Conservation (phyloP, 1,284 basidiomycete genomes). For the Mycosarcoma mackinlayi region DNA sequence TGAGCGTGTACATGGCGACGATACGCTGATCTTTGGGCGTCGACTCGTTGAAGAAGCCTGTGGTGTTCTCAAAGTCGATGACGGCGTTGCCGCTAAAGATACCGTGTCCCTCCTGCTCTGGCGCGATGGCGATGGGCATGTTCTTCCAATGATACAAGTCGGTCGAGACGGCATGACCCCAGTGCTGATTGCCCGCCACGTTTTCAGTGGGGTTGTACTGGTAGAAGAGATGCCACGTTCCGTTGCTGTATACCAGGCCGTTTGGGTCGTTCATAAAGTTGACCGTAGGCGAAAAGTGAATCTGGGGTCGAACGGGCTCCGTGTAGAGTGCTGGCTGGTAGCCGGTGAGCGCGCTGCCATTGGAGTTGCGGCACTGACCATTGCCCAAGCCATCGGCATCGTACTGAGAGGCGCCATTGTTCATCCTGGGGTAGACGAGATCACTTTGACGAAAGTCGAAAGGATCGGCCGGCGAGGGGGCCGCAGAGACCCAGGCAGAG, state of each 20-base stretch:
- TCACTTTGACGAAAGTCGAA: conserved; percentile 19
- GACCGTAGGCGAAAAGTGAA: conserved; percentile 59
- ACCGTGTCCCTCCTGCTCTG: conserved; percentile 56
- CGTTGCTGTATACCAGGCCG: conserved; percentile 68
- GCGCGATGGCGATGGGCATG: conserved; percentile 67
- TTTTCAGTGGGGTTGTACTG: conserved; percentile 69
- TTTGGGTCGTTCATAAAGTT: conserved; percentile 71
- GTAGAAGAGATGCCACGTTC: conserved; percentile 71
- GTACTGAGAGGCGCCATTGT: conserved; percentile 1
- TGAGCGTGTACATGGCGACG: conserved; percentile 70
- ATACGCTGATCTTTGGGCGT: conserved; percentile 65
- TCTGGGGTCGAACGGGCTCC: conserved; percentile 53
- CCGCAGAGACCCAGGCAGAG: conserved; percentile 22
- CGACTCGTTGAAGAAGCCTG: conserved; percentile 69
- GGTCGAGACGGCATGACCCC: conserved; percentile 70
- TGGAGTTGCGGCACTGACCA: conserved; percentile 36
- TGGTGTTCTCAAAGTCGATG: conserved; percentile 70
- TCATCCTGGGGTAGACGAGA: conserved; percentile 24
- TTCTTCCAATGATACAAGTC: conserved; percentile 71
- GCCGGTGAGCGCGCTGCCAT: conserved; percentile 29
- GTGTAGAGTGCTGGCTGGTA: conserved; percentile 34
- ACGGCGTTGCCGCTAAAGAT: conserved; percentile 70
- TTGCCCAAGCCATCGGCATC: conserved; percentile 7
- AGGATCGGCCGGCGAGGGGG: conserved; percentile 26
- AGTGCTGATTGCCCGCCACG: conserved; percentile 70